These are phyloP conservation scores for Chaetomiaceae sp. DNA, from an alignment of 2,329 filamentous ascomycete genomes.

Conservation along the genomic window DNA sequence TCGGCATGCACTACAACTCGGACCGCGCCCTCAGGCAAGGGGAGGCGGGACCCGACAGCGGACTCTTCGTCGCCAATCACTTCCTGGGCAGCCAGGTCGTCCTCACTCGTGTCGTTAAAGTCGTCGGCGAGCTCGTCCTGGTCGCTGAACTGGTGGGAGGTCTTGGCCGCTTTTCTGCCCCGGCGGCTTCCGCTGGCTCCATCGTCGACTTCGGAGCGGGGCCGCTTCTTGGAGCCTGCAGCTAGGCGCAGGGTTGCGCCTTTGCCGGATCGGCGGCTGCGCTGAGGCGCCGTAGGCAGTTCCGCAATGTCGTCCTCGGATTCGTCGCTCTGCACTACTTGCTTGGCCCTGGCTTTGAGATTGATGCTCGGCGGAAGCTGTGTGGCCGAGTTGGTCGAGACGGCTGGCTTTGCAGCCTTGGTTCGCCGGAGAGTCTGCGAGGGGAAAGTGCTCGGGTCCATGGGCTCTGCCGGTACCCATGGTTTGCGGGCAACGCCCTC, in stretches of 20 bases:
- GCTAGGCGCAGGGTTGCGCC: constrained; percentile 42
- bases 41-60: constrained; percentile 14
- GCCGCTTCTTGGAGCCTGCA: constrained; percentile 42
- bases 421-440: constrained; percentile 25
- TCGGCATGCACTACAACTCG: constrained; percentile 48
- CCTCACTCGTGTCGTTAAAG: constrained; percentile 24
- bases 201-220: constrained; percentile 33
- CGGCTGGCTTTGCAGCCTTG: not conserved
- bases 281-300: constrained; percentile 15
- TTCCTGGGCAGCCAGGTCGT: no score
- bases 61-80: constrained; percentile 9
- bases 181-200: constrained; percentile 35
- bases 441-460: constrained; percentile 25
- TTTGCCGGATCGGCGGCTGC: constrained; percentile 40
- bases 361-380: constrained; percentile 17
- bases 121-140: constrained; percentile 27
- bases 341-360: constrained; percentile 25
- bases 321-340: constrained; percentile 20
- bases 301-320: constrained; percentile 20
- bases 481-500: constrained; percentile 28
- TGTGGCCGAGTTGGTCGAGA: constrained; percentile 1
- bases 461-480: constrained; percentile 27
- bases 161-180: constrained; percentile 32
- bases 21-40: constrained; percentile 28
- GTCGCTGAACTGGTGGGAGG: constrained; percentile 33